phyloP scores from a whole-genome alignment of 306 rosid genomes.

The Alnus glutinosa region DNA sequence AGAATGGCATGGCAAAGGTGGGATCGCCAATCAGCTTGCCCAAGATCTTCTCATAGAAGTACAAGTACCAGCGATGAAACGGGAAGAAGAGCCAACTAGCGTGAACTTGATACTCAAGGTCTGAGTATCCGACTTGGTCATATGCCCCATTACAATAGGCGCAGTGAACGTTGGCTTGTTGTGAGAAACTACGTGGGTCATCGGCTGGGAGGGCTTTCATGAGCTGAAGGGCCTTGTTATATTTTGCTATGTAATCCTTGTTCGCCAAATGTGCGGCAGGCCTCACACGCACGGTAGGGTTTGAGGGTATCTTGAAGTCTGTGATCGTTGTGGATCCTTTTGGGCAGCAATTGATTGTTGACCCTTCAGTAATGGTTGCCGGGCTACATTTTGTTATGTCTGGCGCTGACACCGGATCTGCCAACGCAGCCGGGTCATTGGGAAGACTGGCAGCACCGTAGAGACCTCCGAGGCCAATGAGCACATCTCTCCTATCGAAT shows the following conservation, averaged over 20 bases:
- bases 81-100: slow-evolving; percentile 83
- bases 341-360: slow-evolving; percentile 66
- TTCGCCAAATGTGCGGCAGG: slow-evolving; percentile 61
- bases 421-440: slow-evolving; percentile 46
- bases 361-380: slow-evolving; percentile 43
- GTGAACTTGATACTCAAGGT: slow-evolving; percentile 69
- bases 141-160: slow-evolving; percentile 87
- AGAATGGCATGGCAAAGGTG: slow-evolving; percentile 59
- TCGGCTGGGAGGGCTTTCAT: slow-evolving; percentile 64
- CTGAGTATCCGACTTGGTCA: slow-evolving; percentile 58
- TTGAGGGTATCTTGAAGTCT: slow-evolving; percentile 43
- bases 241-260: slow-evolving; percentile 47
- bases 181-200: slow-evolving; percentile 70
- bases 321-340: slow-evolving; percentile 41
- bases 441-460: slow-evolving; percentile 46
- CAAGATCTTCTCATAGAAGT: slow-evolving; percentile 71
- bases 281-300: slow-evolving; percentile 38
- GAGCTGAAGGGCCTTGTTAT: slow-evolving; percentile 47
- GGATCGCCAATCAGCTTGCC: slow-evolving; percentile 70
- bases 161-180: slow-evolving; percentile 75
- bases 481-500: slow-evolving; percentile 55
- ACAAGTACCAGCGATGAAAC: slow-evolving; percentile 71
- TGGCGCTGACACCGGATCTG: slow-evolving; percentile 55
- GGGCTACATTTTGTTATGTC: slow-evolving; percentile 53
- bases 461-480: slow-evolving; percentile 67